Evolutionary conservation across 345 rosid species (phyloP).

Genomic region (Acer negundo): DNA sequence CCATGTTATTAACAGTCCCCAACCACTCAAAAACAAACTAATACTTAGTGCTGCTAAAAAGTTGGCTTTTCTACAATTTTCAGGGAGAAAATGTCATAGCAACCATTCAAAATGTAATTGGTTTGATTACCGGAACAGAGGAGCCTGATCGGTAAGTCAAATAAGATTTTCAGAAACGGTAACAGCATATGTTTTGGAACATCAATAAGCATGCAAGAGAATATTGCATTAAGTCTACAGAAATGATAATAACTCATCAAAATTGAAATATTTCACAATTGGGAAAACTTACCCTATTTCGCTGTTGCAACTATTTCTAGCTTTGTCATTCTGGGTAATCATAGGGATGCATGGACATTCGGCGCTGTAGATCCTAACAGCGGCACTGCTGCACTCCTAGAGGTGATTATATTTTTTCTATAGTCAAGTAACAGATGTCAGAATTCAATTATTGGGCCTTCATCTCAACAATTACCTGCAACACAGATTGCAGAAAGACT

Average conservation of each 20-base stretch:
- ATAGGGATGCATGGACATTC: conserved; percentile 92
- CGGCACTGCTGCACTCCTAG: conserved; percentile 78
- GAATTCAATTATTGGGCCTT: neutral
- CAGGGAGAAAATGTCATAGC: conserved; percentile 68
- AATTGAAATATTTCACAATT: neutral
- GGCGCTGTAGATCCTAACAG: conserved; percentile 95
- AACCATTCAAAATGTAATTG: conserved; percentile 78
- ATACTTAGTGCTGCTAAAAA: neutral
- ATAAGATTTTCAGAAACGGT: neutral
- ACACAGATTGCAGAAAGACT: conserved; percentile 68
- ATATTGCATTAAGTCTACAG: neutral
- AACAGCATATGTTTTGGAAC: neutral
- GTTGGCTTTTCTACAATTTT: conserved; percentile 17
- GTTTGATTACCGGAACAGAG: conserved; percentile 68
- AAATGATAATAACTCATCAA: neutral
- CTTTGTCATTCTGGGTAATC: conserved; percentile 77
- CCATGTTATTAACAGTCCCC: too few relatives aligned
- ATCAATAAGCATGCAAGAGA: neutral
- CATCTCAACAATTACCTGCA: conserved; percentile 5
- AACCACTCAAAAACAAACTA: neutral
- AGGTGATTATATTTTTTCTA: conserved; percentile 40
- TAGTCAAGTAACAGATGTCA: neutral
- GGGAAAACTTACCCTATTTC: neutral
- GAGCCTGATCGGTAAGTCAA: conserved; percentile 78
- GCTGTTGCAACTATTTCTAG: conserved; percentile 31